These are phyloP conservation scores for Trapa incisa DNA, from an alignment of 345 rosid species.

Conservation along the genomic window DNA sequence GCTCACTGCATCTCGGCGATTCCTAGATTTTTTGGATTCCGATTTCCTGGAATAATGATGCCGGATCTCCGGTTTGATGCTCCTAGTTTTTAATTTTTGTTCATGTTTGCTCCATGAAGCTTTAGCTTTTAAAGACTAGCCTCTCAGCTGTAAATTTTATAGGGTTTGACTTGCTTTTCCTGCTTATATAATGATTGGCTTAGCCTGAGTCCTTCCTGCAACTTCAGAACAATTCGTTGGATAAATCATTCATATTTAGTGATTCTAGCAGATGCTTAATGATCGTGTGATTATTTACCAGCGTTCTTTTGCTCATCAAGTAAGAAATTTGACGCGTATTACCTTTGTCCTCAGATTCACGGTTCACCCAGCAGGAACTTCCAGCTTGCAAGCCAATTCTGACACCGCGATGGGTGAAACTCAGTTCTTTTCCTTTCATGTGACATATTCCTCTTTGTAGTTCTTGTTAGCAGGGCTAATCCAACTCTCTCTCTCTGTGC, in stretches of 20 bases:
- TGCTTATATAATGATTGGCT: not conserved
- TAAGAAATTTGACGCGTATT: not conserved
- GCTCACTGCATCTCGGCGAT: not conserved
- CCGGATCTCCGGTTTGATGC: too few species aligned
- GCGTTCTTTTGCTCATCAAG: not conserved
- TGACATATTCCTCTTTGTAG: not conserved
- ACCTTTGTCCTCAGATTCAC: slow-evolving; percentile 54
- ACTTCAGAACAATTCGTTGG: not conserved
- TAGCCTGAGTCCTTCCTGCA: not conserved
- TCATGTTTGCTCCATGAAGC: not conserved
- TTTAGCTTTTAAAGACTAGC: not conserved
- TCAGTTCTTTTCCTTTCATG: not conserved
- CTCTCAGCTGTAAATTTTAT: not conserved
- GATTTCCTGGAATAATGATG: not conserved
- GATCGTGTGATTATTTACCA: not conserved
- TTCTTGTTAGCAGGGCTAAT: not conserved
- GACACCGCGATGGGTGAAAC: slow-evolving; percentile 81
- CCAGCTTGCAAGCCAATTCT: slow-evolving; percentile 99
- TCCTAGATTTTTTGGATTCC: not conserved
- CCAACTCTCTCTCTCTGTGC: slow-evolving; percentile 12
- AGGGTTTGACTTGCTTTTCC: not conserved
- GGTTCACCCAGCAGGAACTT: slow-evolving; percentile 92
- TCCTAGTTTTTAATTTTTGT: not conserved
- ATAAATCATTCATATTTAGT: not conserved
- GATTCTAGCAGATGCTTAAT: not conserved